Conservation (phyloP, 108 stramenopile genomes). For the Phaeodactylum tricornutum region DNA sequence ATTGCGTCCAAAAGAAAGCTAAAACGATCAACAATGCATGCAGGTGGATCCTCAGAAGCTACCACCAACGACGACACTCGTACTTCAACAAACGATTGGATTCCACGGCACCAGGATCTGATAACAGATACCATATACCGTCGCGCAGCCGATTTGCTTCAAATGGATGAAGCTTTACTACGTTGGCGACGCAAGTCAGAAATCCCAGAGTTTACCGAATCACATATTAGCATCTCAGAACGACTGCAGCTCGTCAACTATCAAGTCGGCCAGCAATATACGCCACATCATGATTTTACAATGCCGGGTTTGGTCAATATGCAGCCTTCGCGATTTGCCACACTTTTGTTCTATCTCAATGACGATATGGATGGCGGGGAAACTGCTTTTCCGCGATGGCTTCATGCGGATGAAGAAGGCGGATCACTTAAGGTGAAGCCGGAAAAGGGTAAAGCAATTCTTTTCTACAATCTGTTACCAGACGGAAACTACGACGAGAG, state of each 20-base stretch:
- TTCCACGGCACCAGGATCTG: constrained; percentile 16
- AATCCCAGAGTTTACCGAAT: constrained; percentile 29
- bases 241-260: constrained; percentile 44
- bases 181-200: constrained; percentile 18
- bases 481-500: constrained; percentile 76
- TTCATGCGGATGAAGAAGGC: constrained; percentile 27
- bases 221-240: constrained; percentile 29
- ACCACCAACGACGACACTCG: not conserved
- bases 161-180: constrained; percentile 38
- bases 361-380: constrained; percentile 46
- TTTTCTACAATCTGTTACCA: constrained; percentile 32
- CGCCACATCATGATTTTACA: constrained; percentile 36
- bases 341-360: constrained; percentile 55
- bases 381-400: constrained; percentile 43
- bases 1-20: constrained; percentile 18
- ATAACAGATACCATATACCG: constrained; percentile 37
- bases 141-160: constrained; percentile 36
- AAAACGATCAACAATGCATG: constrained; percentile 19
- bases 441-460: constrained; percentile 35
- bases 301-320: constrained; percentile 24
- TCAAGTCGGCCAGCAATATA: constrained; percentile 44
- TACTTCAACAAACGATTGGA: constrained; percentile 34
- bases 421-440: constrained; percentile 25
- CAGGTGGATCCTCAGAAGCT: constrained; percentile 2
- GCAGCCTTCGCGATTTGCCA: constrained; percentile 44